phyloP scores from a whole-genome alignment of 306 rosid species.

The Phaseolus lunatus region DNA sequence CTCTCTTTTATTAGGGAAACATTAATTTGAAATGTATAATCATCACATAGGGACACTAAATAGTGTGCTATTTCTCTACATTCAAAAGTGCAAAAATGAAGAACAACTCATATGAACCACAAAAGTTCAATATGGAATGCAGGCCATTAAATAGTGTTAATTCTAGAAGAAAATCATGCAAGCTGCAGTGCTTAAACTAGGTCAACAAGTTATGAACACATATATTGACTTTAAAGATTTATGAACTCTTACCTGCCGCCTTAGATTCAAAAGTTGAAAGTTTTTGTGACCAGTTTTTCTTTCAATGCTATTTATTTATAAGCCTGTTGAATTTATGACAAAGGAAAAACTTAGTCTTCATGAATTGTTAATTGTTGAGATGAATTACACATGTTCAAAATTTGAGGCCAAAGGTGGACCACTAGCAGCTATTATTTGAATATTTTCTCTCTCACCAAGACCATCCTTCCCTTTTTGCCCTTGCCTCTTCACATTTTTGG shows the following conservation, averaged over 20 bases:
- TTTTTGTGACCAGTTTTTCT: background rate
- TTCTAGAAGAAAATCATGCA: background rate
- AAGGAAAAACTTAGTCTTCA: background rate
- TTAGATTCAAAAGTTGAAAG: slow-evolving; percentile 4
- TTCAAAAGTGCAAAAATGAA: background rate
- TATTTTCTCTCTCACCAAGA: background rate
- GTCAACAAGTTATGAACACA: background rate
- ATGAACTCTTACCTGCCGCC: slow-evolving; percentile 1
- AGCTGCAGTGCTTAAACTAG: background rate
- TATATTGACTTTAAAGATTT: background rate
- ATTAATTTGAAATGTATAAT: too few relatives aligned
- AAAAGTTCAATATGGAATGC: background rate
- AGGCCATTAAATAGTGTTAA: background rate
- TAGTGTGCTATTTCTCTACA: too few relatives aligned
- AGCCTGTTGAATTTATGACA: background rate
- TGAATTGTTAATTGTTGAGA: background rate
- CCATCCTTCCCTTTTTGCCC: background rate
- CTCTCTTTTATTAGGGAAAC: too few relatives aligned
- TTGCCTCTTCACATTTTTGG: background rate
- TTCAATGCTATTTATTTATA: background rate
- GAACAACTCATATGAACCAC: background rate
- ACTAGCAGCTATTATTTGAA: background rate
- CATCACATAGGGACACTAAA: too few relatives aligned
- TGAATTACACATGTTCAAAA: background rate
- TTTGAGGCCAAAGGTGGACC: background rate